phyloP scores from a whole-genome alignment of 768 basidiomycete species.

The Boletus huronensis region DNA sequence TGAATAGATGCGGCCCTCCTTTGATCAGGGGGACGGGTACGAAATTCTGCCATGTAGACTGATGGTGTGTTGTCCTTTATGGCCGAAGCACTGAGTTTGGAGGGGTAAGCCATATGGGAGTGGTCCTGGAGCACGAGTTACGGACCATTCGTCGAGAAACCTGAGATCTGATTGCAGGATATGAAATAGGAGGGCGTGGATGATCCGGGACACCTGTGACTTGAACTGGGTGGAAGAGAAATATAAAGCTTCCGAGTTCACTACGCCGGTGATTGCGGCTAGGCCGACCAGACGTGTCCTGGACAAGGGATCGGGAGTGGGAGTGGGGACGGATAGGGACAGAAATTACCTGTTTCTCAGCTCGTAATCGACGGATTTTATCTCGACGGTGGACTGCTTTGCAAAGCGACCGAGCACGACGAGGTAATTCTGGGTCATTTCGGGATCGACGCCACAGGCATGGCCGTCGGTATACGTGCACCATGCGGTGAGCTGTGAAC shows the following conservation, averaged over 20 bases:
- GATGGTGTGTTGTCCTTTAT: constrained; percentile 72
- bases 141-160: constrained; percentile 65
- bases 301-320: background rate
- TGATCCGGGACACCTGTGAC: constrained; percentile 64
- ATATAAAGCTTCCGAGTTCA: constrained; percentile 83
- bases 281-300: constrained; percentile 86
- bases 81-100: constrained; percentile 44
- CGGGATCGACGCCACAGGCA: constrained; percentile 72
- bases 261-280: constrained; percentile 73
- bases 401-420: constrained; percentile 64
- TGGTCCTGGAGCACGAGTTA: background rate
- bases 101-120: background rate
- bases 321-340: background rate
- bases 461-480: constrained; percentile 88
- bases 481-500: constrained; percentile 81
- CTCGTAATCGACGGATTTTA: constrained; percentile 59
- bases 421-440: constrained; percentile 67
- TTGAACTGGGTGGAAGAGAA: constrained; percentile 68
- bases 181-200: constrained; percentile 67
- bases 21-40: constrained; percentile 73
- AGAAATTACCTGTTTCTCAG: constrained; percentile 63
- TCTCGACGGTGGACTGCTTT: constrained; percentile 48
- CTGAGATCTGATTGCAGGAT: constrained; percentile 59
- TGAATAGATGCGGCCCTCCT: constrained; percentile 88
- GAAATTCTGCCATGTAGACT: constrained; percentile 80